Percentiles rank a stretch among this genome's conserved stretches.
These are phyloP conservation scores for Ophiostoma populinum DNA, from an alignment of 2,329 filamentous ascomycete genomes.

Conservation along the genomic window DNA sequence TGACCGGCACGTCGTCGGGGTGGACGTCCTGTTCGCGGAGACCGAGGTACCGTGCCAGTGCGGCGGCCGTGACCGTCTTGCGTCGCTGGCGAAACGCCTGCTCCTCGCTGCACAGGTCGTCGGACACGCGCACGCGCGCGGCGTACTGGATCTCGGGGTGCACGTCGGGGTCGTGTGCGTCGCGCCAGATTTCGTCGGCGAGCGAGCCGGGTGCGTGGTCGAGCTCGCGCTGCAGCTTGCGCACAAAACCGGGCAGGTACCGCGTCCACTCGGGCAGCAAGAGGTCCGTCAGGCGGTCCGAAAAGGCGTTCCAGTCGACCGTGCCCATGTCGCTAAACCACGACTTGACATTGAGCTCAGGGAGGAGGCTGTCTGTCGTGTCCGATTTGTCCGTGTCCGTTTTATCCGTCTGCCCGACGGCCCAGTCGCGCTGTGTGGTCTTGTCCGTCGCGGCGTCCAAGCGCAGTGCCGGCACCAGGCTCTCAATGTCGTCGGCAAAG, in stretches of 20 bases:
- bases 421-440: too few species aligned
- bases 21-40: conserved; percentile 59
- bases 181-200: conserved; percentile 83
- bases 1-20: conserved; percentile 79
- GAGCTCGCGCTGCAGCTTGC: conserved; percentile 73
- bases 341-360: too few species aligned
- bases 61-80: conserved; percentile 48
- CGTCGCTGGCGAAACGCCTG: conserved; percentile 54
- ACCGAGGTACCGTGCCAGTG: conserved; percentile 66
- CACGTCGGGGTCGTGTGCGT: conserved; percentile 65
- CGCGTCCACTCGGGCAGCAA: conserved; percentile 75
- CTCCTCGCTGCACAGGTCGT: conserved; percentile 64
- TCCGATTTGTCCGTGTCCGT: too few species aligned
- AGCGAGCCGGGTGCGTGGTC: conserved; percentile 77
- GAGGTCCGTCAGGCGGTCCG: conserved; percentile 46
- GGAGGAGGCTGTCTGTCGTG: background rate
- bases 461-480: too few species aligned
- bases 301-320: conserved; percentile 35
- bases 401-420: too few species aligned
- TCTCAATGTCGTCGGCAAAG: too few species aligned
- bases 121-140: conserved; percentile 67
- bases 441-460: too few species aligned
- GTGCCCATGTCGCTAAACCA: conserved; percentile 35
- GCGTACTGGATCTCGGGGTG: conserved; percentile 80
- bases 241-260: conserved; percentile 54